Evolutionary conservation across 352 stramenopile species (phyloP).

Genomic region (Elongisporangium undulatum): DNA sequence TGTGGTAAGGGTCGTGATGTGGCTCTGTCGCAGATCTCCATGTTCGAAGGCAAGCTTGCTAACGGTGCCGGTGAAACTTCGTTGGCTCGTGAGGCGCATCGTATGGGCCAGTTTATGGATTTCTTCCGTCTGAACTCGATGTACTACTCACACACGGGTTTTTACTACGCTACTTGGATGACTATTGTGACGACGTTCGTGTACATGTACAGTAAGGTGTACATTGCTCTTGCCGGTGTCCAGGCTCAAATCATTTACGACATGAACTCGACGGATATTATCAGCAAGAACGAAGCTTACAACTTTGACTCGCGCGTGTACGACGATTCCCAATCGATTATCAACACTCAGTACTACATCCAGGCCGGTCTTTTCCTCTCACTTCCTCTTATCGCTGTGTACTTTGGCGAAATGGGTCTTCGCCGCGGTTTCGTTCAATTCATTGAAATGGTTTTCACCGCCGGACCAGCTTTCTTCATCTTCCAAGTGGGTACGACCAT

Average conservation of each 20-base stretch:
- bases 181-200: slow-evolving; percentile 86
- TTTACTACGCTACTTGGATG: slow-evolving; percentile 87
- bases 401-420: slow-evolving; percentile 78
- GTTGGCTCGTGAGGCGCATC: slow-evolving; percentile 70
- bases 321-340: slow-evolving; percentile 49
- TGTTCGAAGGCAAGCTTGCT: slow-evolving; percentile 84
- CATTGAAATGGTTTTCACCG: slow-evolving; percentile 75
- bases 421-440: slow-evolving; percentile 64
- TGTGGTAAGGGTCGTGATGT: slow-evolving; percentile 85
- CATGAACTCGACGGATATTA: slow-evolving; percentile 71
- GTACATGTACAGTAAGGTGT: slow-evolving; percentile 86
- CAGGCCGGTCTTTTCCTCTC: slow-evolving; percentile 79
- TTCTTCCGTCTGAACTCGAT: slow-evolving; percentile 86
- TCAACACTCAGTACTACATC: slow-evolving; percentile 87
- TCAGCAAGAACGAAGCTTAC: slow-evolving; percentile 46
- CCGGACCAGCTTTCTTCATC: slow-evolving; percentile 70
- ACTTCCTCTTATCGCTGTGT: slow-evolving; percentile 68
- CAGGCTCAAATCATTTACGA: slow-evolving; percentile 67
- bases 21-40: slow-evolving; percentile 80
- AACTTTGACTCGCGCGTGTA: slow-evolving; percentile 64
- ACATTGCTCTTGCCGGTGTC: slow-evolving; percentile 69
- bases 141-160: slow-evolving; percentile 86
- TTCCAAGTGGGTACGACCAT: slow-evolving; percentile 82
- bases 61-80: slow-evolving; percentile 81
- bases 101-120: slow-evolving; percentile 84